These are phyloP conservation scores for Celoporthe dispersa DNA, from an alignment of 2,329 filamentous ascomycete genomes.

Conservation along the genomic window DNA sequence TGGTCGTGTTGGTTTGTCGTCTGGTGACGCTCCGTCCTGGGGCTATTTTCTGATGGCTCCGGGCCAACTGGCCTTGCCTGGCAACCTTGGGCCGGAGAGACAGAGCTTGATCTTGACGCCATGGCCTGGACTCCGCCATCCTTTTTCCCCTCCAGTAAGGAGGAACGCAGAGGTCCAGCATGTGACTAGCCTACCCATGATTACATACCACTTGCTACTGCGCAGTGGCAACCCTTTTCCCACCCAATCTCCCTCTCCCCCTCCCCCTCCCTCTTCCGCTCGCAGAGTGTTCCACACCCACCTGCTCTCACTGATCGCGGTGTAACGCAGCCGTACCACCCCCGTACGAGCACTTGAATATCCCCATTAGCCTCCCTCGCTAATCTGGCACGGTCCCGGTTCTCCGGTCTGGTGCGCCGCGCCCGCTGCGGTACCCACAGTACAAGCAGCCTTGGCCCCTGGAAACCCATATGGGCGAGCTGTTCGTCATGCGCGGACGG, in stretches of 20 bases:
- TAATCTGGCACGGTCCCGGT: conserved; percentile 8
- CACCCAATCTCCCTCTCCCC: no score
- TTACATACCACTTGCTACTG: background rate
- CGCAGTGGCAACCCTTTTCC: background rate
- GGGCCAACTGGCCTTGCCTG: background rate
- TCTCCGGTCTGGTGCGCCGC: conserved; percentile 1
- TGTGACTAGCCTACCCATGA: background rate
- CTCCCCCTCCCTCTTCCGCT: background rate
- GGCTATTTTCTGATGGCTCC: background rate
- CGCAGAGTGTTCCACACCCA: background rate
- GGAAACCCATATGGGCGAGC: no score
- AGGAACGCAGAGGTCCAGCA: background rate
- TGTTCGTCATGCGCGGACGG: background rate
- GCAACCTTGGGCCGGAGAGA: background rate
- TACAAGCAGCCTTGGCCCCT: background rate
- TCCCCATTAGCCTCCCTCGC: background rate
- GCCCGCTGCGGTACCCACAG: background rate
- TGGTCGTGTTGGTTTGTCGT: background rate
- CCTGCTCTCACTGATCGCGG: background rate
- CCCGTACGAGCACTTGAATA: background rate
- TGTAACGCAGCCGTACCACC: background rate
- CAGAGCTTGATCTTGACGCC: background rate
- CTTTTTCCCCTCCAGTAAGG: background rate
- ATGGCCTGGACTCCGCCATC: background rate
- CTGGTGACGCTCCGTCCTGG: background rate